Evolutionary conservation across 371 early-diverging fungal genomes (phyloP), one percentile per base, ranked within the genome.

Genomic region (Phascolomyces articulosus): DNA sequence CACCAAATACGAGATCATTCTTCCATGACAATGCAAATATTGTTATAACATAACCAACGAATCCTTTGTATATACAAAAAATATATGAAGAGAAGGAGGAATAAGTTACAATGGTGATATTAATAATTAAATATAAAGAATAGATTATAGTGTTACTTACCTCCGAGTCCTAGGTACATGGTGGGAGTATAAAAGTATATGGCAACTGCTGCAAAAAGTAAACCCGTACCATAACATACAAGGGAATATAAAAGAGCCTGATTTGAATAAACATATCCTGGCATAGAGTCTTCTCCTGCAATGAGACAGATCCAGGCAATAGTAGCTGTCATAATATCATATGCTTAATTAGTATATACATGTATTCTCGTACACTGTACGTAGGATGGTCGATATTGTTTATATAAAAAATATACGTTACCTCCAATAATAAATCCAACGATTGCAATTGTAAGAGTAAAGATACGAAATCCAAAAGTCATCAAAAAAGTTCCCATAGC

Each of bases 11-110:
- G 3, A 65, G 64, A 55, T 57, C 58, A n/a, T n/a, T n/a, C n/a
- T n/a, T n/a, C 82, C 82, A 84, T 4, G 71, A 64, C 47, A 72
- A 73, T 21, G 80, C 53, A 55, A 64, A 84, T 0, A 82, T 61
- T 4, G 78, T 63, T 1, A 84, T 47, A 11, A 70, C 21, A 21
- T 67, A 68, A 11, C 75, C 77, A 10, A 67, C 67, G 26, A 70
- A n/a, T 1, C 47, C 73, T 72, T 27, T n/a, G n/a, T n/a, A n/a
- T n/a, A n/a, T n/a, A n/a, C n/a, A n/a, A 41, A 18, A 60, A 29
- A 11, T 23, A 38, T 24, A 18, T 34, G 29, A 21, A n/a, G n/a
- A n/a, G n/a, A n/a, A n/a, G n/a, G n/a, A n/a, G n/a, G n/a, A n/a
- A n/a, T n/a, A n/a, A n/a, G n/a, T n/a, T n/a, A n/a, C n/a, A n/a